Evolutionary conservation across 73 alveolate genomes (phyloP).

Genomic region (Paramecium pentaurelia): DNA sequence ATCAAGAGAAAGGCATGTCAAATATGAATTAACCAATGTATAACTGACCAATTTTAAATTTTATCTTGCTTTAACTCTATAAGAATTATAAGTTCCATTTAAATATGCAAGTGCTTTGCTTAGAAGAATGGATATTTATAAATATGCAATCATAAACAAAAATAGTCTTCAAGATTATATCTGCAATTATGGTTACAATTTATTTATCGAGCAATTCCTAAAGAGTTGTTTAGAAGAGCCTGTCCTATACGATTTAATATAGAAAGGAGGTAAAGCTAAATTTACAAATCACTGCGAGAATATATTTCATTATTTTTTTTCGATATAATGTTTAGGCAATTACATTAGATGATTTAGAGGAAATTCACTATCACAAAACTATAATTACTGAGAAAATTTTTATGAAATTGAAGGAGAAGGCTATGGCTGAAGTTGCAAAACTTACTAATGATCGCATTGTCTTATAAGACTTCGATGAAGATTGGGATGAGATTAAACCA

Average conservation of each 20-base stretch:
- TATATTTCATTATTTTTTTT: not conserved
- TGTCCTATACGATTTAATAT: not conserved
- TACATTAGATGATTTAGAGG: not conserved
- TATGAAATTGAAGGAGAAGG: not conserved
- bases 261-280: not conserved
- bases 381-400: not conserved
- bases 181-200: not conserved
- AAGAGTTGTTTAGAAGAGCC: conserved; percentile 14
- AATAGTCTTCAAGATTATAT: not conserved
- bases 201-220: not conserved
- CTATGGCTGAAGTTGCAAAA: not conserved
- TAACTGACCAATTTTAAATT: not conserved
- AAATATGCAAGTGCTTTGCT: not conserved
- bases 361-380: conserved; percentile 6
- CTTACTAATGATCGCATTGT: not conserved
- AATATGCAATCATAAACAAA: not conserved
- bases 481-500: conserved; percentile 40
- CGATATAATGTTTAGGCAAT: not conserved
- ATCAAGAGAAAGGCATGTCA: not conserved
- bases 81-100: not conserved
- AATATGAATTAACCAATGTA: not conserved
- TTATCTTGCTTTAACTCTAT: not conserved
- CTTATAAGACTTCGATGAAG: not conserved
- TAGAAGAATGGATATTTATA: conserved; percentile 41
- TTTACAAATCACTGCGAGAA: not conserved